phyloP scores from a whole-genome alignment of 2,329 filamentous ascomycete genomes.

The Pezicula carpinea region DNA sequence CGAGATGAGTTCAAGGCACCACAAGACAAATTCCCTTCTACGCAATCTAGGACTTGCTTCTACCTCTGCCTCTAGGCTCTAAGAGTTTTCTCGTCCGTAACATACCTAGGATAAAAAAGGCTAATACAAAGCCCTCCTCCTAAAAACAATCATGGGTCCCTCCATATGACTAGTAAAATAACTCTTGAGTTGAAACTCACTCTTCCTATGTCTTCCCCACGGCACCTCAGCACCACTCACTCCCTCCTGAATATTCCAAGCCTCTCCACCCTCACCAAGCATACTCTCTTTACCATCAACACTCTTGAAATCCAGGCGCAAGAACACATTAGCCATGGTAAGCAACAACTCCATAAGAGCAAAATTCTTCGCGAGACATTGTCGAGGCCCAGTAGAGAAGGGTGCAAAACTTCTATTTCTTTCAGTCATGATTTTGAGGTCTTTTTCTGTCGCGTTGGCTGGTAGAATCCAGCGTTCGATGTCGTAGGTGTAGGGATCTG shows the following conservation, averaged over 20 bases:
- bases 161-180: conserved; percentile 69
- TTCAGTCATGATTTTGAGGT: conserved; percentile 20
- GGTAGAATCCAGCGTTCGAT: conserved; percentile 31
- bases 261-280: conserved; percentile 16
- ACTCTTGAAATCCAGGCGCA: conserved; percentile 9
- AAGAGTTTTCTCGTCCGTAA: too few relatives aligned
- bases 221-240: too few relatives aligned
- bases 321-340: conserved; percentile 17
- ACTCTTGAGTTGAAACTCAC: conserved; percentile 65
- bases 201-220: conserved; percentile 47
- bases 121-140: background rate
- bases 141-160: conserved; percentile 61
- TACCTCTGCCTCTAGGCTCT: too few relatives aligned
- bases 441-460: conserved; percentile 4
- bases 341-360: conserved; percentile 21
- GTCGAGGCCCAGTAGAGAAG: conserved; percentile 32
- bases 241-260: too few relatives aligned
- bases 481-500: conserved; percentile 22
- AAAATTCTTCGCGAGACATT: conserved; percentile 30
- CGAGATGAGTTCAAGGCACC: too few relatives aligned
- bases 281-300: conserved; percentile 47
- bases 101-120: too few relatives aligned
- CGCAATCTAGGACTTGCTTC: too few relatives aligned
- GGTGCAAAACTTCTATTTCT: conserved; percentile 25
- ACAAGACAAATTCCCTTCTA: too few relatives aligned